Evolutionary conservation across 805 yeast genomes (phyloP), one percentile per base, ranked within the genome.

Genomic region (Spathaspora arborariae): DNA sequence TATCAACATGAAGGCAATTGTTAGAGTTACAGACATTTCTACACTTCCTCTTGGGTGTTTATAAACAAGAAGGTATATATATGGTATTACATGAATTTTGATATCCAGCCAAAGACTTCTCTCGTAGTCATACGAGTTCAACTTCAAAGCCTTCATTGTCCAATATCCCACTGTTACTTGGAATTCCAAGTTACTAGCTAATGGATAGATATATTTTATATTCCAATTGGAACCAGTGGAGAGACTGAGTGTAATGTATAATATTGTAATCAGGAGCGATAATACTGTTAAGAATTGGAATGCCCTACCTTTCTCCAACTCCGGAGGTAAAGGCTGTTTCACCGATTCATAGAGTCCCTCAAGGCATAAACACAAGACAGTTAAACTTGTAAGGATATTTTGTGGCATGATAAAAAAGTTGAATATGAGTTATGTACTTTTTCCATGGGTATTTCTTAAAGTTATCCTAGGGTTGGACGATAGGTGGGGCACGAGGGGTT

Each of bases 21-120:
- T 42, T 8, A 34, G n/a, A 7, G 36, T 24, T 24, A 42, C 15
- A n/a, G 50, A 39, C 8, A 39, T 35, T n/a, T 15, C 16, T 20
- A 39, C 41, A 45, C 27, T 37, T 9, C 13, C 15, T 13, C 18
- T 27, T 8, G 34, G 20, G 3, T 24, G 33, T 11, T n/a, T 45
- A 41, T 35, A 42, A 20, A 11, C 35, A 18, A 59, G 22, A 37
- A 61, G 48, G 41, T 54, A 49, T 3, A 55, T n/a, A 44, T 56
- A 62, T 3, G 67, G 67, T 21, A 59, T 51, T n/a, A 57, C 41
- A 45, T 62, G 67, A 33, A 60, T 56, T 44, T 58, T 48, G n/a
- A 60, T 41, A 45, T 61, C 65, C 22, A 59, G 36, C 20, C 41
- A 21, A 9, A 51, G 39, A 13, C 50, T 41, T 8, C 60, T 56